Conservation (phyloP, 257 asterid species). For the Eucommia ulmoides region DNA sequence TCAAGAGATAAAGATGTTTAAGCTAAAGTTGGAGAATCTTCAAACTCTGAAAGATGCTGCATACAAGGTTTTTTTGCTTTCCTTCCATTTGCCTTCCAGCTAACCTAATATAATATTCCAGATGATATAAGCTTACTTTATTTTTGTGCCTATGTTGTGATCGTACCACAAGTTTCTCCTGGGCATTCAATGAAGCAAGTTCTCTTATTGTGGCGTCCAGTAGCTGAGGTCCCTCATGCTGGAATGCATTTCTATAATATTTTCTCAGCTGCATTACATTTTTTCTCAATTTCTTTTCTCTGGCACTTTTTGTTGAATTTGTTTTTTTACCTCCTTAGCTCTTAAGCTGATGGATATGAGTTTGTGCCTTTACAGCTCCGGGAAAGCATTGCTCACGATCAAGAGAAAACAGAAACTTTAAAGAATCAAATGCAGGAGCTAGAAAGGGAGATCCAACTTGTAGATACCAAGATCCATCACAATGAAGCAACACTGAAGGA, state of each 20-base stretch:
- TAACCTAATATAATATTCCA: no score
- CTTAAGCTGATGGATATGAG: no score
- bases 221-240: background rate
- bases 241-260: conserved; percentile 6
- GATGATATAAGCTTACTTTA: background rate
- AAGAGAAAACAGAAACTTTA: conserved; percentile 54
- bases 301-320: no score
- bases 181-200: background rate
- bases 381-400: conserved; percentile 73
- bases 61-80: conserved; percentile 45
- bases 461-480: conserved; percentile 57
- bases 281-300: no score
- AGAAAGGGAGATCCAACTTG: conserved; percentile 46
- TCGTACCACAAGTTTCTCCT: background rate
- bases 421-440: conserved; percentile 66
- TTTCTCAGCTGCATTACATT: no score
- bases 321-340: no score
- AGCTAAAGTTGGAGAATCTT: conserved; percentile 84
- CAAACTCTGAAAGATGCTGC: conserved; percentile 92
- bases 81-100: background rate
- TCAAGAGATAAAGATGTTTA: conserved; percentile 81
- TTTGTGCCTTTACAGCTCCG: conserved; percentile 45
- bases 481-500: conserved; percentile 64
- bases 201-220: background rate
- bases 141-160: background rate